phyloP scores from a whole-genome alignment of 768 basidiomycete genomes.

The Lactifluus piperatus region DNA sequence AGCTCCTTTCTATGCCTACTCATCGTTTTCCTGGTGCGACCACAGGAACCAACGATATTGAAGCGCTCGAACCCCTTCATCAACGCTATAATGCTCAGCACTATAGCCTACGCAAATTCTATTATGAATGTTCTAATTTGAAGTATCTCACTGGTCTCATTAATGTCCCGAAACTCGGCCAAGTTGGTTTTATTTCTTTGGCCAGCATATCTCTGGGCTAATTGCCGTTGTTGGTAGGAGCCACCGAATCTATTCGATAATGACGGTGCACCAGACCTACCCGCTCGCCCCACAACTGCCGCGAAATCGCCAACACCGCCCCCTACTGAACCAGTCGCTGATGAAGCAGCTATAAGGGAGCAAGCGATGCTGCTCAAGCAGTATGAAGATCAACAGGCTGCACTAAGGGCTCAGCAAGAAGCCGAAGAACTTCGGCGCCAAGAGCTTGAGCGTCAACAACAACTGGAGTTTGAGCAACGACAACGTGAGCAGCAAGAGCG shows the following conservation, averaged over 20 bases:
- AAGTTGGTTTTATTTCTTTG: conserved; percentile 38
- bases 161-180: conserved; percentile 95
- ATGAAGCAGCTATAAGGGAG: conserved; percentile 68
- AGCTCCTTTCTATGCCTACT: background rate
- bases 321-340: conserved; percentile 61
- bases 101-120: conserved; percentile 89
- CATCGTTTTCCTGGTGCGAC: background rate
- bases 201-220: background rate
- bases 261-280: conserved; percentile 78
- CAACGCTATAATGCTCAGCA: conserved; percentile 89
- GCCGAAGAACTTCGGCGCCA: conserved; percentile 74
- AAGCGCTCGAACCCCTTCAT: conserved; percentile 82
- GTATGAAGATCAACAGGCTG: conserved; percentile 93
- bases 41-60: conserved; percentile 79
- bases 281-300: conserved; percentile 62
- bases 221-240: conserved; percentile 46
- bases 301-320: conserved; percentile 53
- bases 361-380: conserved; percentile 92
- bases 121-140: conserved; percentile 98
- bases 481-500: conserved; percentile 83
- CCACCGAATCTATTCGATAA: conserved; percentile 89
- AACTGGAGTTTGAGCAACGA: conserved; percentile 82
- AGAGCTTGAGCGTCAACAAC: conserved; percentile 70
- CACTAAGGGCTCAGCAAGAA: conserved; percentile 71
- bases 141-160: conserved; percentile 96